Evolutionary conservation across 2,329 filamentous ascomycete genomes (phyloP).

Genomic region (Colletotrichum sp.): DNA sequence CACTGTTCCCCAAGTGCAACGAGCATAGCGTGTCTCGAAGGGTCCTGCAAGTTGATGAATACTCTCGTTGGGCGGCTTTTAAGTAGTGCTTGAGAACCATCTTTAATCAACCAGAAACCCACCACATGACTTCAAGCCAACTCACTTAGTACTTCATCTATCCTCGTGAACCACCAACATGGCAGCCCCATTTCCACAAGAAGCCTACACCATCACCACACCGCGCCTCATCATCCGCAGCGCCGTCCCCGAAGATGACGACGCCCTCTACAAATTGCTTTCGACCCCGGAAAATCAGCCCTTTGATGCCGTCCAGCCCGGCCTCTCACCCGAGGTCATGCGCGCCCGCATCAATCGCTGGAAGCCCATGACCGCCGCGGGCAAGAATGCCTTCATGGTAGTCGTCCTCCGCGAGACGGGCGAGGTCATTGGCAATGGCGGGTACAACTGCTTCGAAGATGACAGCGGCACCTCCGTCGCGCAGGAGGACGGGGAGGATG

Average conservation of each 20-base stretch:
- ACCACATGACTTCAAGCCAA: neutral
- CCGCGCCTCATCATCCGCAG: constrained; percentile 45
- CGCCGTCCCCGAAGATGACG: constrained; percentile 26
- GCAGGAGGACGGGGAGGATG: neutral
- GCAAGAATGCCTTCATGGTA: constrained; percentile 23
- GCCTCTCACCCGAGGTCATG: constrained; percentile 14
- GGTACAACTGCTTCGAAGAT: constrained; percentile 22
- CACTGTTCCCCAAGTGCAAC: neutral
- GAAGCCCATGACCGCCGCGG: constrained; percentile 9
- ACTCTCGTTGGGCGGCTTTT: neutral
- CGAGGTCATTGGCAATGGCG: constrained; percentile 21
- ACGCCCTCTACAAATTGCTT: constrained; percentile 8
- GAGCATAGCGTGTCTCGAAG: neutral
- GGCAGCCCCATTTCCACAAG: constrained; percentile 10
- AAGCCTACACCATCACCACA: constrained; percentile 38
- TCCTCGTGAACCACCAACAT: neutral
- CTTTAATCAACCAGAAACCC: neutral
- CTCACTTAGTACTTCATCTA: neutral
- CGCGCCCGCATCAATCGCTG: neutral
- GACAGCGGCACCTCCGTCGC: neutral
- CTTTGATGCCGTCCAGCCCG: neutral
- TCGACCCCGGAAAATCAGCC: constrained; percentile 22
- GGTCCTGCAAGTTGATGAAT: accelerated
- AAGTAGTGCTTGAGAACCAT: neutral
- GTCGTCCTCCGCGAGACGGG: constrained; percentile 16